Evolutionary conservation across 306 rosid species (phyloP).

Genomic region (Citrullus amarus): DNA sequence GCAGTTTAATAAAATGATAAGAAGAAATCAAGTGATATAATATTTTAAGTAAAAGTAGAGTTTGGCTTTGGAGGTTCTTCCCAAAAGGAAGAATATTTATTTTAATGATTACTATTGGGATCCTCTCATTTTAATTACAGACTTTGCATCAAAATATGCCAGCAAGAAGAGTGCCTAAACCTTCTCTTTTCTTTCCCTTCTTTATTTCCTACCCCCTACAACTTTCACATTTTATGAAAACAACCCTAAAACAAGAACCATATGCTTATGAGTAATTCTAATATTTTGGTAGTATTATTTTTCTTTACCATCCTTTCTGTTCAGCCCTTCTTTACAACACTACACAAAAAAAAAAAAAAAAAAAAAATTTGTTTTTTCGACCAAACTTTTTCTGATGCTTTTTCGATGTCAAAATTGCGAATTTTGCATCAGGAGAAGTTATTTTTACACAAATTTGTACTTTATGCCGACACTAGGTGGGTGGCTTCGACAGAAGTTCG

Average conservation of each 20-base stretch:
- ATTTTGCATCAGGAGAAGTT: too few species aligned
- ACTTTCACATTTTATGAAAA: not conserved
- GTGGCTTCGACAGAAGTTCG: too few species aligned
- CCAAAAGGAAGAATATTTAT: not conserved
- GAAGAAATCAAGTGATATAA: not conserved
- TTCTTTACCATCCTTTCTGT: too few species aligned
- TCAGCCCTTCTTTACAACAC: too few species aligned
- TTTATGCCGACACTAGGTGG: too few species aligned
- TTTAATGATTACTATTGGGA: not conserved
- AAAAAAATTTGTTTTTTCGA: too few species aligned
- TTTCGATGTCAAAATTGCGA: too few species aligned
- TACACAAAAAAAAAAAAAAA: too few species aligned
- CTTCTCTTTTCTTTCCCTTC: not conserved
- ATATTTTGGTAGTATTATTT: too few species aligned
- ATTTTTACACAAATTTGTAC: too few species aligned
- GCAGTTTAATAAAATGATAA: not conserved
- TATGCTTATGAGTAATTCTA: too few species aligned
- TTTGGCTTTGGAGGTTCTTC: not conserved
- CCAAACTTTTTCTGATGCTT: too few species aligned
- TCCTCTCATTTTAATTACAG: not conserved
- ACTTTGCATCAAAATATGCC: not conserved
- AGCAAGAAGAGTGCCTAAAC: not conserved
- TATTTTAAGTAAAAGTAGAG: not conserved
- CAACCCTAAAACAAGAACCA: not conserved
- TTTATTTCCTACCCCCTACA: not conserved